A percentile compares a stretch with the other conserved stretches of the same genome.
These are phyloP conservation scores for Talinum fruticosum DNA, from an alignment of 148 eudicot genomes.

Conservation along the genomic window DNA sequence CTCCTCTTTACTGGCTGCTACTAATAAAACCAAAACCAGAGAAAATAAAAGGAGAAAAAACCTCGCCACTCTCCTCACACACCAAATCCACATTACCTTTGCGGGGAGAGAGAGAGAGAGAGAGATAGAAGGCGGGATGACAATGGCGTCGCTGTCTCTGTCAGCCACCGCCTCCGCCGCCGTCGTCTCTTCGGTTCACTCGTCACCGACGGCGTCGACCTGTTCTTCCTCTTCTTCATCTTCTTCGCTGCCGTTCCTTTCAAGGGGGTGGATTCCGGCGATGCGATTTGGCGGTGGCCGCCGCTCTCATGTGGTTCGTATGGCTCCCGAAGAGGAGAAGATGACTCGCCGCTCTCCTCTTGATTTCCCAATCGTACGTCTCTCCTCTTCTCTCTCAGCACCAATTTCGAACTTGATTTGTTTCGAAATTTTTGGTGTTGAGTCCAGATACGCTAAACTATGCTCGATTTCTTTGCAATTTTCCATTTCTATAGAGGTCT, in stretches of 20 bases:
- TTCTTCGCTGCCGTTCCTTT: too few species aligned
- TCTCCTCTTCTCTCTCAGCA: slow-evolving; percentile 16
- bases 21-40: background rate
- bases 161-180: slow-evolving; percentile 26
- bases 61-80: background rate
- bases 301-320: slow-evolving; percentile 41
- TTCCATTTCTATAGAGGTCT: too few species aligned
- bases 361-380: slow-evolving; percentile 78
- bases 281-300: slow-evolving; percentile 9
- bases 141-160: slow-evolving; percentile 36
- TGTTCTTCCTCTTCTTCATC: slow-evolving; percentile 12
- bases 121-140: background rate
- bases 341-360: slow-evolving; percentile 90
- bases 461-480: too few species aligned
- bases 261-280: slow-evolving; percentile 11
- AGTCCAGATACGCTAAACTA: too few species aligned
- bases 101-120: slow-evolving; percentile 4
- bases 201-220: slow-evolving; percentile 12
- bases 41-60: background rate
- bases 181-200: background rate
- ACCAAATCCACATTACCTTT: background rate
- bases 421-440: too few species aligned
- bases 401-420: too few species aligned
- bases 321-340: slow-evolving; percentile 90
- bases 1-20: too few species aligned